Conservation (phyloP, 495 filamentous ascomycete species). For the Podospora pseudocomata region DNA sequence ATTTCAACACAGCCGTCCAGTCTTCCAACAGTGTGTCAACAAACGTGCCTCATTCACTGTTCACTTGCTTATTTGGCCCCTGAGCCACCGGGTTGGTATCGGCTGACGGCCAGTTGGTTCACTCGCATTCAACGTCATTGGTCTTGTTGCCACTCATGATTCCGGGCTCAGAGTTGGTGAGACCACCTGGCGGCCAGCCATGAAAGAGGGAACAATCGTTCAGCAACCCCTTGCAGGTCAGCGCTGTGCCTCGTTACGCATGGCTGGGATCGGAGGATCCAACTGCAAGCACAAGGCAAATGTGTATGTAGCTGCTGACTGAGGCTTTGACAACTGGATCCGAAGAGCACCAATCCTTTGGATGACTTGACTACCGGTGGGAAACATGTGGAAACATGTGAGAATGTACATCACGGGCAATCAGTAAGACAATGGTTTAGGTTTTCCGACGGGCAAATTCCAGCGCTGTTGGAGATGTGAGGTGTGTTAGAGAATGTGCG, state of each 20-base stretch:
- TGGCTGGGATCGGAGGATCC: slow-evolving; percentile 5
- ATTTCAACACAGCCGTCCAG: neutral
- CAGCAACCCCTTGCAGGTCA: slow-evolving; percentile 11
- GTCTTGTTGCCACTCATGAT: neutral
- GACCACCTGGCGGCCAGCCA: slow-evolving; percentile 14
- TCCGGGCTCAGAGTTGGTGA: slow-evolving; percentile 1
- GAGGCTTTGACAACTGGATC: neutral
- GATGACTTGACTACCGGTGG: neutral
- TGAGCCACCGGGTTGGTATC: neutral
- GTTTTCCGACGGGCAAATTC: neutral
- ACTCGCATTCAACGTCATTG: neutral
- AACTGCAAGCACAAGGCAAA: neutral
- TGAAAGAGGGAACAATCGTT: slow-evolving; percentile 10
- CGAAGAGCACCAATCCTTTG: slow-evolving; percentile 5
- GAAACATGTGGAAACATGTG: neutral
- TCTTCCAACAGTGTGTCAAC: neutral
- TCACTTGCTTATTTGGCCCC: neutral
- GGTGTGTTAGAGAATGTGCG: neutral
- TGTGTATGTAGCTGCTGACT: neutral
- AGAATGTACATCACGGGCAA: neutral
- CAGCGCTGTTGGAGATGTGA: neutral
- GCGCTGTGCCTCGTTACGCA: slow-evolving; percentile 17
- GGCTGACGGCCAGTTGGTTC: neutral
- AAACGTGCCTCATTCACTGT: neutral
- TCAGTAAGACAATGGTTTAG: neutral